Conservation (phyloP, 2,329 filamentous ascomycete species). For the Gnomoniopsis smithogilvyi region DNA sequence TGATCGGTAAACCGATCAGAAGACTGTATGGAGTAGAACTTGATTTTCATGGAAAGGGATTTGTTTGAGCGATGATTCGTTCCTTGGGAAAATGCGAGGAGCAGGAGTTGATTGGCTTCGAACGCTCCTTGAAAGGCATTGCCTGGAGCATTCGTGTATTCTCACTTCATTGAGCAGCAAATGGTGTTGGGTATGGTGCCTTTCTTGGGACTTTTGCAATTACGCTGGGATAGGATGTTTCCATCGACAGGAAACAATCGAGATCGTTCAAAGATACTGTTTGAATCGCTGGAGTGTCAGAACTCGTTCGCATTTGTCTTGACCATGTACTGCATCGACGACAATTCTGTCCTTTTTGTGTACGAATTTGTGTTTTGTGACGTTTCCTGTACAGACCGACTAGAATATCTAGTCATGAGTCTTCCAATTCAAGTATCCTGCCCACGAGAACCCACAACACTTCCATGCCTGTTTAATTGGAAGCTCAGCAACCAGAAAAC, state of each 20-base stretch:
- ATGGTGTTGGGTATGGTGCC: neutral
- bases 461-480: too few relatives aligned
- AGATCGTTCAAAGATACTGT: neutral
- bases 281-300: neutral
- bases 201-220: constrained; percentile 1
- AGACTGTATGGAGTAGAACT: neutral
- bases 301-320: neutral
- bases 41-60: neutral
- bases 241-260: neutral
- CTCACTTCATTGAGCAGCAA: neutral
- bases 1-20: neutral
- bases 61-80: neutral
- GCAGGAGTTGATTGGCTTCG: neutral
- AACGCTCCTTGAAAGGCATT: neutral
- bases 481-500: too few relatives aligned
- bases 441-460: too few relatives aligned
- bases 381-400: too few relatives aligned
- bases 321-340: neutral
- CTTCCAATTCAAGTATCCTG: too few relatives aligned
- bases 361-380: neutral
- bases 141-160: neutral
- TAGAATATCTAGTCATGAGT: too few relatives aligned
- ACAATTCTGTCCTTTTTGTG: neutral
- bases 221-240: neutral
- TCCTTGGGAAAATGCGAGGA: neutral